phyloP scores from a whole-genome alignment of 2,329 filamentous ascomycete species.

The Kalmusia sp. region DNA sequence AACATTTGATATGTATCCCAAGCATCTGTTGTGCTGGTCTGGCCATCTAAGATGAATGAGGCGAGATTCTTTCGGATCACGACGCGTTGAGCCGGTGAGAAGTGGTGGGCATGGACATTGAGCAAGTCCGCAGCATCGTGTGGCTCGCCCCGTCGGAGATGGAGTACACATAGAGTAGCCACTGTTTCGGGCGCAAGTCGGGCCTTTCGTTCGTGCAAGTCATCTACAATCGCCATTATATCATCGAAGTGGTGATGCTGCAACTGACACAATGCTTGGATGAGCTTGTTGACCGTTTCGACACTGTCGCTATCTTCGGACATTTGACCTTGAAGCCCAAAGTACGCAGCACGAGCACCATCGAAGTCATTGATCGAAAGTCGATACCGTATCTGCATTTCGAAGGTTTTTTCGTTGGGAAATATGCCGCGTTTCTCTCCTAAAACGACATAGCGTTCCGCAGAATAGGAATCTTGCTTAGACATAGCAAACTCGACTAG shows the following conservation, averaged over 20 bases:
- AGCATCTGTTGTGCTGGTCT: slow-evolving; percentile 68
- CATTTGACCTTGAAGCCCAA: slow-evolving; percentile 65
- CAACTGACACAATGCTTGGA: slow-evolving; percentile 70
- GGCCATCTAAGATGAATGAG: slow-evolving; percentile 71
- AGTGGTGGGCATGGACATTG: slow-evolving; percentile 74
- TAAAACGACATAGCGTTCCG: slow-evolving; percentile 75
- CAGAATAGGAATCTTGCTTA: slow-evolving; percentile 73
- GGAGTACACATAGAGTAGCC: slow-evolving; percentile 73
- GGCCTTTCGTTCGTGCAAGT: slow-evolving; percentile 72
- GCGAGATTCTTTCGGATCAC: slow-evolving; percentile 71
- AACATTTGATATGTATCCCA: slow-evolving; percentile 69
- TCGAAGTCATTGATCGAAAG: slow-evolving; percentile 76
- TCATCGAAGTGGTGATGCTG: slow-evolving; percentile 70
- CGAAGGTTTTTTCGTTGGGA: slow-evolving; percentile 73
- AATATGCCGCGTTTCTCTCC: slow-evolving; percentile 69
- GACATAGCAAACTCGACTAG: slow-evolving; percentile 76
- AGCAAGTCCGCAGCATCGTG: slow-evolving; percentile 84
- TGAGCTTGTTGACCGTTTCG: slow-evolving; percentile 72
- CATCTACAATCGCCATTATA: slow-evolving; percentile 75
- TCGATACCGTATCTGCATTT: slow-evolving; percentile 78
- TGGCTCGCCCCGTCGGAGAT: slow-evolving; percentile 77
- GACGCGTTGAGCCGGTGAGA: slow-evolving; percentile 72
- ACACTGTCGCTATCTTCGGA: slow-evolving; percentile 66
- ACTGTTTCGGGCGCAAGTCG: slow-evolving; percentile 78
- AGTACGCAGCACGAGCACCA: slow-evolving; percentile 72